Percentiles rank a stretch among this genome's conserved stretches.
Evolutionary conservation across 228 moss, liverwort and hornwort genomes (phyloP).

Genomic region (Sphagnum magellanicum): DNA sequence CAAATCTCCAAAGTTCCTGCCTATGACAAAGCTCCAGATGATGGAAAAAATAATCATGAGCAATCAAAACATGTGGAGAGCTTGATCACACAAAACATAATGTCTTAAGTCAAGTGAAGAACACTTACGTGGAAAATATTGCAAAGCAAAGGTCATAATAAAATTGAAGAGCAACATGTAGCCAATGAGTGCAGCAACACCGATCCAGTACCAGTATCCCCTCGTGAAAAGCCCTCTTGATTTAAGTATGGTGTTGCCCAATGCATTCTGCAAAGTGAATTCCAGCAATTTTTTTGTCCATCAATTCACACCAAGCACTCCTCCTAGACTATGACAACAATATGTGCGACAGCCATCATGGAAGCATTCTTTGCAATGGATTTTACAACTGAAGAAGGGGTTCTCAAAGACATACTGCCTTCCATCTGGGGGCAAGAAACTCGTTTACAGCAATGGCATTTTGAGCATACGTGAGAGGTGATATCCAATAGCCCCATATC

Average conservation of each 20-base stretch:
- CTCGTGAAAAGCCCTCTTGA: conserved; percentile 63
- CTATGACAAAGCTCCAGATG: neutral
- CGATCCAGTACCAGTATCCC: conserved; percentile 85
- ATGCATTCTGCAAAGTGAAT: too few relatives aligned
- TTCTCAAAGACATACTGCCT: neutral
- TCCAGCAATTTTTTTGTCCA: too few relatives aligned
- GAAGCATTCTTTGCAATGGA: too few relatives aligned
- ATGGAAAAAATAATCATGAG: neutral
- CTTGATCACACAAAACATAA: neutral
- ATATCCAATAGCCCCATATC: conserved; percentile 17
- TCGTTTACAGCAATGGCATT: conserved; percentile 13
- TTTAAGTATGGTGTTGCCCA: conserved; percentile 18
- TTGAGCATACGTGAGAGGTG: conserved; percentile 11
- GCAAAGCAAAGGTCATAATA: conserved; percentile 49
- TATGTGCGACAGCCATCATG: too few relatives aligned
- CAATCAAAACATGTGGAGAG: neutral
- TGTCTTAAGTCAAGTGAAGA: neutral
- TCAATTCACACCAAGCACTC: too few relatives aligned
- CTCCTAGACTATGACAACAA: too few relatives aligned
- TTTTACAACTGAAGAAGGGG: too few relatives aligned
- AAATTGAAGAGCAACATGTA: conserved; percentile 61
- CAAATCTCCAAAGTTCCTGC: neutral
- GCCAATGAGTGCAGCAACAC: conserved; percentile 43
- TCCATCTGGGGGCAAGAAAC: conserved; percentile 14
- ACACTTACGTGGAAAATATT: conserved; percentile 52